Evolutionary conservation across 768 basidiomycete genomes (phyloP), one percentile per base, ranked within the genome.

Genomic region (Boletus edulis): DNA sequence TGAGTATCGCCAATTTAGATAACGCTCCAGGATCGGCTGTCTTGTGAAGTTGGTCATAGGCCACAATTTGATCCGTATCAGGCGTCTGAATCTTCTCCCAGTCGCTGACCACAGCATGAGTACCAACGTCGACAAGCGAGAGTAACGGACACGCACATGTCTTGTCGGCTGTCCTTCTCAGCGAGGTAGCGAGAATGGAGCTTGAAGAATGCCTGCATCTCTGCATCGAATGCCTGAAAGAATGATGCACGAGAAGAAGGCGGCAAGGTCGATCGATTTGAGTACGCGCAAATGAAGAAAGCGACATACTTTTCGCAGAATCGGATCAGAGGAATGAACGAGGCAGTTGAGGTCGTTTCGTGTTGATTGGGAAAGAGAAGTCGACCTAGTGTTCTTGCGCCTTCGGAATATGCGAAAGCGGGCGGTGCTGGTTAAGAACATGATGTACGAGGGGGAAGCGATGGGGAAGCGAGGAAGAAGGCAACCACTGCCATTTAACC

Each of bases 141-240:
- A 37, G 34, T 22, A 52, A 55, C 31, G 47, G 41, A 35, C 27
- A 76, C 87, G 55, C 65, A 96, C 94, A 97, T 87, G 73, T 92
- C 89, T 65, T 85, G 80, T 69, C 83, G 85, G 76, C 89, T 87
- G 38, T 94, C 93, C 59, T 88, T 87, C 72, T 97, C 92, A 20
- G 84, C 75, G 61, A 97, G 87, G 76, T 94, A 97, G 62, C 94
- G 89, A 69, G 91, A 95, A 81, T 96, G 95, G 65, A 98, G 89
- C 64, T 87, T 85, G 81, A 94, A 94, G 81, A 97, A 98, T 55
- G 87, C 86, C 72, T 93, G 87, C 94, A 98, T 96, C 77, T 98
- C 94, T 39, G 85, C 87, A 74, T 93, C 89, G 76, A 98, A 97
- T 13, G 65, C 64, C 78, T 79, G 47, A 27, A 34, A 42, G 41